These are phyloP conservation scores for Fusarium pseudocircinatum DNA, from an alignment of 2,329 filamentous ascomycete species.

Conservation along the genomic window DNA sequence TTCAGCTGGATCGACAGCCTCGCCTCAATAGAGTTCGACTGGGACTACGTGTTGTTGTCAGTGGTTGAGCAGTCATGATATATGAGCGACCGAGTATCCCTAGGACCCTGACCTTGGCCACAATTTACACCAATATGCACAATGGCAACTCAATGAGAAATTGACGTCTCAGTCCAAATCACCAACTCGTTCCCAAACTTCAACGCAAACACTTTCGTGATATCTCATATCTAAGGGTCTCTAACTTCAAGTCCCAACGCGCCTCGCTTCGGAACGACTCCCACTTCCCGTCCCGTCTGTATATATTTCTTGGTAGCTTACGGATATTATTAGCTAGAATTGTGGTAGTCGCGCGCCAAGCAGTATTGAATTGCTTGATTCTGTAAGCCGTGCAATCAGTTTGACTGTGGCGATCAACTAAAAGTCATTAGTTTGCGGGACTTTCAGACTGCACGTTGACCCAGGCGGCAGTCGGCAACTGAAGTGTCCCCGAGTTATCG, in stretches of 20 bases:
- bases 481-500: background rate
- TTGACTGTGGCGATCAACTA: slow-evolving; percentile 7
- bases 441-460: background rate
- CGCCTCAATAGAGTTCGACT: background rate
- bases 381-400: slow-evolving; percentile 1
- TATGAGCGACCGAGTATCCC: background rate
- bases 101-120: background rate
- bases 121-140: background rate
- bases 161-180: background rate
- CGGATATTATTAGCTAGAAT: no score
- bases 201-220: background rate
- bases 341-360: background rate
- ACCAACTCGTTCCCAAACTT: background rate
- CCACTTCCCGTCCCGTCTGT: background rate
- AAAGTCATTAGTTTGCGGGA: background rate
- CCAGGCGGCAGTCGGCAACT: background rate
- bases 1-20: background rate
- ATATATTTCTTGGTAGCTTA: background rate
- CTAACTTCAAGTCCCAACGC: background rate
- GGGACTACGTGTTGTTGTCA: background rate
- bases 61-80: background rate
- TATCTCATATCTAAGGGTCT: background rate
- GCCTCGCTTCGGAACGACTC: slow-evolving; percentile 13
- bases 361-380: background rate
- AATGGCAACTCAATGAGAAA: background rate